Percentiles rank a stretch among this genome's conserved stretches.
phyloP scores from a whole-genome alignment of 129 eudicot species.

The Chrysanthemum lavandulifolium region DNA sequence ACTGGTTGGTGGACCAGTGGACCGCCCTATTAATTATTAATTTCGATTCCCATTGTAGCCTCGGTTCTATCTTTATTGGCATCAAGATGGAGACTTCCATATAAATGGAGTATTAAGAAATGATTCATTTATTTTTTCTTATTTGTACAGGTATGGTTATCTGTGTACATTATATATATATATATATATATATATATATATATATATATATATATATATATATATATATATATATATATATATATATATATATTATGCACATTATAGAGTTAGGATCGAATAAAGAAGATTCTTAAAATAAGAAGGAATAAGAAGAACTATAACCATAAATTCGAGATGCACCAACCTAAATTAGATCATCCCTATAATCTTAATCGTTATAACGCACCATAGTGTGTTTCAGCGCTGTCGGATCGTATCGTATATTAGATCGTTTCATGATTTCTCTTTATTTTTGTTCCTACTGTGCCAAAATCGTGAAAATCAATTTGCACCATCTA shows the following conservation, averaged over 20 bases:
- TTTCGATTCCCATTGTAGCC: conserved; percentile 96
- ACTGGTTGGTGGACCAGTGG: conserved; percentile 77
- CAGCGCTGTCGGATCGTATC: too few species aligned
- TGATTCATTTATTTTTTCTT: neutral
- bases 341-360: too few species aligned
- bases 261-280: too few species aligned
- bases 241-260: conserved; percentile 11
- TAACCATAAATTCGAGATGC: too few species aligned
- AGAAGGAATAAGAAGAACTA: too few species aligned
- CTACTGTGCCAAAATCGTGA: too few species aligned
- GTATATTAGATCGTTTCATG: too few species aligned
- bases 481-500: too few species aligned
- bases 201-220: conserved; percentile 23
- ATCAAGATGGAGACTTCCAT: conserved; percentile 90
- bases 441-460: too few species aligned
- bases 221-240: conserved; percentile 17
- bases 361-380: too few species aligned
- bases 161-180: conserved; percentile 35
- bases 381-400: too few species aligned
- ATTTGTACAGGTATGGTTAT: conserved; percentile 7
- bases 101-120: conserved; percentile 35
- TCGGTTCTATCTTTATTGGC: conserved; percentile 84
- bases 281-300: too few species aligned
- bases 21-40: conserved; percentile 71
- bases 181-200: conserved; percentile 20